These are phyloP conservation scores for Pichia sp. DNA, from an alignment of 1,139 yeast species.

Conservation along the genomic window DNA sequence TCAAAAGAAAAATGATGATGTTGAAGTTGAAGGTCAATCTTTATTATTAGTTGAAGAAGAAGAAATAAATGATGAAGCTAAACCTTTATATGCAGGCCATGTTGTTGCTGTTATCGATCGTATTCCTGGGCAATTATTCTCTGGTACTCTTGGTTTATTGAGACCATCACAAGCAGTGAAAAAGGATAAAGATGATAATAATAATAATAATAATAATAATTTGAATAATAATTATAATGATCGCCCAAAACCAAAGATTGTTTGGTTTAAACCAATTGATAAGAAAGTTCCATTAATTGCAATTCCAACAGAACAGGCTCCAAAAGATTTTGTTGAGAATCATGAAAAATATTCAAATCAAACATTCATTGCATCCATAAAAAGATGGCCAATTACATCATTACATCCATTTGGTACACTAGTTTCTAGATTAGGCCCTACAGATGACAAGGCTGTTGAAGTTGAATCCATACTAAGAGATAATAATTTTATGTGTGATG, in stretches of 20 bases:
- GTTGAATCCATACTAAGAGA: slow-evolving; percentile 88
- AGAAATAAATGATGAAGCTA: slow-evolving; percentile 86
- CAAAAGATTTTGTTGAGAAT: slow-evolving; percentile 88
- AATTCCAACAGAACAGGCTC: slow-evolving; percentile 97
- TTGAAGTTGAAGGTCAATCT: slow-evolving; percentile 97
- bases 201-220: slow-evolving; percentile 27
- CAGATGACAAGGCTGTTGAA: slow-evolving; percentile 73
- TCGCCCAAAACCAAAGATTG: slow-evolving; percentile 71
- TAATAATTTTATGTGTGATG: slow-evolving; percentile 85
- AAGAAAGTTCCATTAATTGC: slow-evolving; percentile 97
- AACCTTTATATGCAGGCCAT: slow-evolving; percentile 95
- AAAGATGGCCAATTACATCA: slow-evolving; percentile 98
- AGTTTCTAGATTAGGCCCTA: slow-evolving; percentile 77
- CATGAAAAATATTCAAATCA: slow-evolving; percentile 78
- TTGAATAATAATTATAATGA: slow-evolving; percentile 41
- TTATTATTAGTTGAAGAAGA: slow-evolving; percentile 88
- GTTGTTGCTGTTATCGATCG: slow-evolving; percentile 97
- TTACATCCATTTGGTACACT: slow-evolving; percentile 96
- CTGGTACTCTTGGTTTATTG: slow-evolving; percentile 87
- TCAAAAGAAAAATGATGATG: slow-evolving; percentile 97
- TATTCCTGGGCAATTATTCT: slow-evolving; percentile 91
- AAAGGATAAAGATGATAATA: slow-evolving; percentile 50
- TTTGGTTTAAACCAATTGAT: slow-evolving; percentile 98
- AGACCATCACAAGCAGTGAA: slow-evolving; percentile 97
- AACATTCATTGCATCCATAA: slow-evolving; percentile 88